Base-by-base conservation (phyloP, 768 basidiomycete species). In the Termitomyces sp. region DNA sequence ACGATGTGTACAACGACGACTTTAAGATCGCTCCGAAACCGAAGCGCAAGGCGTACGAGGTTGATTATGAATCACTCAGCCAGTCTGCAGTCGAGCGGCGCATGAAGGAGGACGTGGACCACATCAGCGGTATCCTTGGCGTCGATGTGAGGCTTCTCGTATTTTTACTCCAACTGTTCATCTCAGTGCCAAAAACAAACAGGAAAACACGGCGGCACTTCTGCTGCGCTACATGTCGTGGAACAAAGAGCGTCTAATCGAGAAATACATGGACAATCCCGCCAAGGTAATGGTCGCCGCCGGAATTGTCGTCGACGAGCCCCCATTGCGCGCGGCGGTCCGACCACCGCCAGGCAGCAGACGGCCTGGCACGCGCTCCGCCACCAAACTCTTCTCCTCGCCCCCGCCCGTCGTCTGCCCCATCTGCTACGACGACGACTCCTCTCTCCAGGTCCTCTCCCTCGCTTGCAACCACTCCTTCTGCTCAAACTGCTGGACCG, bases 181-280 rank as follows among this genome's bases (percentile, higher is more conserved):
- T n/a, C n/a, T n/a, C n/a, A n/a, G n/a, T n/a, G 57, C 44, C 25
- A 32, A 27, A n/a, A 10, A 41, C 23, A 52, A 51, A 29, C 16
- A 32, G 93, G 63, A 71, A 2, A 82, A 82, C 64, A 82, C 82
- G 2, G 95, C 95, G 4, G 79, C 85, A 2, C 75, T 95, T 31
- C 79, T 99, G 6, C 76, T 99, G 57, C 85, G 95, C 29, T 76
- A 90, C 73, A 83, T 89, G 78, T 77, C 81, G 54, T 99, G 97
- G 97, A 98, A 98, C 79, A 92, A 92, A 68, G 97, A 99, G 69
- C 87, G 88, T 55, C 82, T 99, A 21, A 92, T 94, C 63, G 96
- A 98, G 75, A 90, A 92, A 70, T 98, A 92, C 74, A 97, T 97
- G 94, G 96, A 98, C 65, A 90, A 93, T 58, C 83, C 92, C 0